These are phyloP conservation scores for Cutaneotrichosporon cyanovorans DNA, from an alignment of 1,284 basidiomycete genomes.

Conservation along the genomic window DNA sequence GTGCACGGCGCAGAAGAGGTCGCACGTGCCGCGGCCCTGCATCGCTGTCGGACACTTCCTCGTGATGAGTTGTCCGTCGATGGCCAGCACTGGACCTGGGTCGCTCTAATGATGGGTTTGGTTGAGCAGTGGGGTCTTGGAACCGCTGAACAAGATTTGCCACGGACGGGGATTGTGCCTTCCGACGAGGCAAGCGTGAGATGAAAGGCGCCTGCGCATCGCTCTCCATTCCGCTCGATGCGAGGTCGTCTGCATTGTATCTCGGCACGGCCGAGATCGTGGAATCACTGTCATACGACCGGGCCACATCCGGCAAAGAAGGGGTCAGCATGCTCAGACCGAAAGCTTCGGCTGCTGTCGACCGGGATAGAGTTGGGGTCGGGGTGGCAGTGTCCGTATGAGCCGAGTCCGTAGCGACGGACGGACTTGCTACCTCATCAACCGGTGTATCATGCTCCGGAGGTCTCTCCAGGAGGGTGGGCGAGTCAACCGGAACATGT, in stretches of 20 bases:
- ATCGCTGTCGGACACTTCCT: slow-evolving; percentile 44
- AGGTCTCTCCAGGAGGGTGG: background rate
- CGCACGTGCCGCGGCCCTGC: slow-evolving; percentile 2
- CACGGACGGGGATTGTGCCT: slow-evolving; percentile 52
- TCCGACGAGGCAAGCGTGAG: slow-evolving; percentile 65
- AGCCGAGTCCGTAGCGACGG: background rate
- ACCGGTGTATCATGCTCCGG: background rate
- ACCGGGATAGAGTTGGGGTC: slow-evolving; percentile 8
- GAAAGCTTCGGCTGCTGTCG: background rate
- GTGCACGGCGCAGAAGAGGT: slow-evolving; percentile 4
- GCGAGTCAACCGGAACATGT: too few species aligned
- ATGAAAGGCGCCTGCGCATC: slow-evolving; percentile 33
- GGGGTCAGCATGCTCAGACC: too few species aligned
- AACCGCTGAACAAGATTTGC: slow-evolving; percentile 80
- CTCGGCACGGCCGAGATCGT: slow-evolving; percentile 65
- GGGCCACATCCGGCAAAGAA: slow-evolving; percentile 43
- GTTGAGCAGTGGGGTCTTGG: slow-evolving; percentile 26
- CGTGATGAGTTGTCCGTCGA: background rate
- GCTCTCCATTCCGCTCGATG: slow-evolving; percentile 42
- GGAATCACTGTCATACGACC: slow-evolving; percentile 70
- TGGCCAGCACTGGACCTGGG: slow-evolving; percentile 19
- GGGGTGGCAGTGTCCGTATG: background rate
- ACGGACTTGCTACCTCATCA: background rate
- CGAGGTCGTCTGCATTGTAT: slow-evolving; percentile 6
- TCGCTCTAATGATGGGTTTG: slow-evolving; percentile 13